A percentile compares a stretch with the other conserved stretches of the same genome.
Evolutionary conservation across 2,329 filamentous ascomycete genomes (phyloP).

Genomic region (Lachnellula arida): DNA sequence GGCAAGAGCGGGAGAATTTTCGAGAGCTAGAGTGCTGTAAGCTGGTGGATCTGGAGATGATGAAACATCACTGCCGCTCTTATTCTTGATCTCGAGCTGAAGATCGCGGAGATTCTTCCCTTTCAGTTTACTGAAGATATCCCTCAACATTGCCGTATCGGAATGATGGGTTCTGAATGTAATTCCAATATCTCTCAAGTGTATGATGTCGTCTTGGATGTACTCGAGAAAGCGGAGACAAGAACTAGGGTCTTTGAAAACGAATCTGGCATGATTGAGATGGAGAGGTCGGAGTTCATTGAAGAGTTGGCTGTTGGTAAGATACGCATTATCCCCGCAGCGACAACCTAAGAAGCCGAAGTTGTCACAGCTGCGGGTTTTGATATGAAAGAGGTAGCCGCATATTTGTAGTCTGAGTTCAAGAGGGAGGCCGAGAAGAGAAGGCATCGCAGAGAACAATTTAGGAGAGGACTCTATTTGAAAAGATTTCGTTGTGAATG

Average conservation of each 20-base stretch:
- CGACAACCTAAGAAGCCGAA: slow-evolving; percentile 4
- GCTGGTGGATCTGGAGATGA: background rate
- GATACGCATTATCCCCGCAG: slow-evolving; percentile 13
- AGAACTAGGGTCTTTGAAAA: slow-evolving; percentile 1
- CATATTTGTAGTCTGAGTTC: slow-evolving; percentile 18
- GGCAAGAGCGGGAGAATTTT: background rate
- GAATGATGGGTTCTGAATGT: background rate
- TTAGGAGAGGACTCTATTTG: background rate
- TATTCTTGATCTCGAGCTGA: background rate
- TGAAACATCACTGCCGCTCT: background rate
- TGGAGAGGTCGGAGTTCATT: slow-evolving; percentile 9
- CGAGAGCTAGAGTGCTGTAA: background rate
- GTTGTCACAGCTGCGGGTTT: background rate
- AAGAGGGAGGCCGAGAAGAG: slow-evolving; percentile 10
- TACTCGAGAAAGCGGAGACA: slow-evolving; percentile 3
- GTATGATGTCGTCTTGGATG: background rate
- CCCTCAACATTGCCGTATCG: background rate
- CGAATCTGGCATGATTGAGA: slow-evolving; percentile 10
- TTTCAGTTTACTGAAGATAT: background rate
- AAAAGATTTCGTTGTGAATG: background rate
- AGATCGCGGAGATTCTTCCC: background rate
- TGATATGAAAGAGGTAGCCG: slow-evolving; percentile 11
- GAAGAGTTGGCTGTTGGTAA: slow-evolving; percentile 10
- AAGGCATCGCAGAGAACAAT: background rate
- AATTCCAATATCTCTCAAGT: slow-evolving; percentile 3